These are phyloP conservation scores for Xylaria digitata DNA, from an alignment of 2,329 filamentous ascomycete species.

Conservation along the genomic window DNA sequence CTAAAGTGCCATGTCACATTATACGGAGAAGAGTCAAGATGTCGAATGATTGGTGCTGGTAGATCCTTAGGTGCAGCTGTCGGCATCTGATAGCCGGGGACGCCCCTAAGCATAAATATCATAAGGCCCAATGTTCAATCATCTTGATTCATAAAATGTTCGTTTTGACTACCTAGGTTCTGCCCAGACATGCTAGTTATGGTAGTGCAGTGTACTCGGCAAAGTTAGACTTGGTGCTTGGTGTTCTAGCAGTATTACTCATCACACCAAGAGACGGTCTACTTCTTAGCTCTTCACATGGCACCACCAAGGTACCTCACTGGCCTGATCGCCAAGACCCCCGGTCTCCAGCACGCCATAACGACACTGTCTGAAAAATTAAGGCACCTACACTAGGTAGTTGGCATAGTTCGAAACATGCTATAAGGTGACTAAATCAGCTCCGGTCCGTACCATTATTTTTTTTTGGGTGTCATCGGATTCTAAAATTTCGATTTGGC, in stretches of 20 bases:
- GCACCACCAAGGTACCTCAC: constrained; percentile 27
- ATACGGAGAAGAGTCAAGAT: neutral
- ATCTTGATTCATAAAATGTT: neutral
- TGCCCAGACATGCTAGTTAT: no score
- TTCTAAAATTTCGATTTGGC: constrained; percentile 15
- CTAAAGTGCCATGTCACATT: constrained; percentile 2
- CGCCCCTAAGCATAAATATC: constrained; percentile 21
- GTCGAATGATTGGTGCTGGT: constrained; percentile 18
- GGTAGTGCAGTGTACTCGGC: neutral
- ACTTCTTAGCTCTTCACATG: constrained; percentile 27
- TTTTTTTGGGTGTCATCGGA: constrained; percentile 10
- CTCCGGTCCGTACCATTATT: constrained; percentile 20
- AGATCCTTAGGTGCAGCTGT: constrained; percentile 12
- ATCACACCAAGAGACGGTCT: constrained; percentile 7
- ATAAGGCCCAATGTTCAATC: constrained; percentile 15
- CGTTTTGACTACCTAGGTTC: neutral
- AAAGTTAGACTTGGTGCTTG: neutral
- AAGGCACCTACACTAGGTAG: constrained; percentile 8
- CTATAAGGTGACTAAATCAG: constrained; percentile 19
- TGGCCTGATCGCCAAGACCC: constrained; percentile 38
- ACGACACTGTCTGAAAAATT: constrained; percentile 24
- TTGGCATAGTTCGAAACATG: neutral
- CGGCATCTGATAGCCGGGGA: constrained; percentile 29
- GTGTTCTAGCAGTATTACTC: constrained; percentile 5
- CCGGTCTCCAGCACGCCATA: constrained; percentile 29